These are phyloP conservation scores for Allomyces javanicus DNA, from an alignment of 192 early-diverging fungal genomes.

Conservation along the genomic window DNA sequence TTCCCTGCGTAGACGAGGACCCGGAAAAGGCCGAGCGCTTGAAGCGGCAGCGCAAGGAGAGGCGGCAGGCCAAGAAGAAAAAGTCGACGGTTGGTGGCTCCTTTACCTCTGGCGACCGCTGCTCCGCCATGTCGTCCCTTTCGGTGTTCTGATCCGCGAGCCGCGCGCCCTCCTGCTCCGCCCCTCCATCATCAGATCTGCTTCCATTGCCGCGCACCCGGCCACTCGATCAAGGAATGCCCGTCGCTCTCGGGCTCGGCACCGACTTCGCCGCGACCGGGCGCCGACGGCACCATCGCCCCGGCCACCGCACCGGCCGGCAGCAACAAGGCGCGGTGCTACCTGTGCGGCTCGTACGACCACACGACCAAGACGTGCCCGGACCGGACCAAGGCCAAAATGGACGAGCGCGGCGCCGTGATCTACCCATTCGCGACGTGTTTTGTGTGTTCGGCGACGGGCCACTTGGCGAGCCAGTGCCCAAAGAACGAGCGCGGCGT, in stretches of 20 bases:
- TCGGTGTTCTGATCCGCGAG: not conserved
- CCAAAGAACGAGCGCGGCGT: constrained; percentile 73
- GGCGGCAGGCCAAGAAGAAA: constrained; percentile 13
- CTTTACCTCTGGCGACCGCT: not conserved
- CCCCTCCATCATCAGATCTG: constrained; percentile 29
- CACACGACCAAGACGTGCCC: constrained; percentile 65
- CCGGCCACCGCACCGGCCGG: not conserved
- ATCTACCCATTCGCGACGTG: constrained; percentile 60
- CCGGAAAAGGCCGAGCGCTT: not conserved
- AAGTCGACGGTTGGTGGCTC: constrained; percentile 8
- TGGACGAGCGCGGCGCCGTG: not conserved
- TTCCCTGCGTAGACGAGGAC: not conserved
- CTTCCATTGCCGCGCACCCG: constrained; percentile 64
- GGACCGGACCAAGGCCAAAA: constrained; percentile 20
- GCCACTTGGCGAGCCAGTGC: constrained; percentile 65
- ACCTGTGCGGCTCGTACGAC: constrained; percentile 68
- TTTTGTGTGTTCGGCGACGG: constrained; percentile 65
- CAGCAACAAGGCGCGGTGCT: constrained; percentile 26
- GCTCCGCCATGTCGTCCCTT: not conserved
- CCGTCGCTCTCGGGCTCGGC: constrained; percentile 15
- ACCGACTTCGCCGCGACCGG: constrained; percentile 2
- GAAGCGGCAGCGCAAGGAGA: not conserved
- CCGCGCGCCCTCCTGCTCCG: not conserved
- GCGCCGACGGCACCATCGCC: not conserved
- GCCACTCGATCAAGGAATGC: constrained; percentile 70